Evolutionary conservation across 1,284 basidiomycete species (phyloP).

Genomic region (Papiliotrema flavescens): DNA sequence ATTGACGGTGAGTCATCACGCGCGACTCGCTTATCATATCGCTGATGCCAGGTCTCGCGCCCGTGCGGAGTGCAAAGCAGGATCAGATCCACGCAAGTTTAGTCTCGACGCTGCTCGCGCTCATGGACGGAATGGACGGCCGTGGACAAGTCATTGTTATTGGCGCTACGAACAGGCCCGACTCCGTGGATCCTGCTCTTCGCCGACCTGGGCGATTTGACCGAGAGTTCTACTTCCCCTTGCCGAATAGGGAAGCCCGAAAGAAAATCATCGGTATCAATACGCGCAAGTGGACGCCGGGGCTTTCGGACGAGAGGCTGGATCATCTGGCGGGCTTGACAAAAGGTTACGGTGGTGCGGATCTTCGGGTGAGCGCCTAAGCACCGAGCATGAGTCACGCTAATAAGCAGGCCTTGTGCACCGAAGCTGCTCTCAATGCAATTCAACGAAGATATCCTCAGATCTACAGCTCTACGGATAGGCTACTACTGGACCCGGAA

Average conservation of each 20-base stretch:
- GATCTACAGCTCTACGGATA: slow-evolving; percentile 88
- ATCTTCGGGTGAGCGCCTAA: slow-evolving; percentile 68
- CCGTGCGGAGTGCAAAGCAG: slow-evolving; percentile 95
- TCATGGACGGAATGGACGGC: slow-evolving; percentile 99
- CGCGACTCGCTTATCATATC: not conserved
- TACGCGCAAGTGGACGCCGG: slow-evolving; percentile 86
- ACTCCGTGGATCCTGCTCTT: slow-evolving; percentile 93
- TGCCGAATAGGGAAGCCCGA: slow-evolving; percentile 79
- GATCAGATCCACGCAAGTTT: slow-evolving; percentile 99
- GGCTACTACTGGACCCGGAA: slow-evolving; percentile 79
- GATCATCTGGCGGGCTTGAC: slow-evolving; percentile 80
- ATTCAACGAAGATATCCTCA: slow-evolving; percentile 96
- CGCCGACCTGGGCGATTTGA: slow-evolving; percentile 95
- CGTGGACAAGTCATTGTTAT: slow-evolving; percentile 96
- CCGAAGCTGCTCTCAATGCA: slow-evolving; percentile 94
- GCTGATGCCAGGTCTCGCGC: slow-evolving; percentile 62
- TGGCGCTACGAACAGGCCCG: slow-evolving; percentile 95
- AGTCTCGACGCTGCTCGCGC: slow-evolving; percentile 89
- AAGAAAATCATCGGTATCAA: slow-evolving; percentile 89
- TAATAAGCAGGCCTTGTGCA: slow-evolving; percentile 72
- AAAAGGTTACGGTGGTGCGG: slow-evolving; percentile 97
- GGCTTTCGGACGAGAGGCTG: slow-evolving; percentile 62
- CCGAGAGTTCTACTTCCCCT: slow-evolving; percentile 95
- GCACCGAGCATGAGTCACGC: slow-evolving; percentile 11
- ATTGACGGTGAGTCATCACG: slow-evolving; percentile 68